Percentiles rank a stretch among this genome's conserved stretches.
These are phyloP conservation scores for Tanacetum coccineum DNA, from an alignment of 129 eudicot genomes.

Conservation along the genomic window DNA sequence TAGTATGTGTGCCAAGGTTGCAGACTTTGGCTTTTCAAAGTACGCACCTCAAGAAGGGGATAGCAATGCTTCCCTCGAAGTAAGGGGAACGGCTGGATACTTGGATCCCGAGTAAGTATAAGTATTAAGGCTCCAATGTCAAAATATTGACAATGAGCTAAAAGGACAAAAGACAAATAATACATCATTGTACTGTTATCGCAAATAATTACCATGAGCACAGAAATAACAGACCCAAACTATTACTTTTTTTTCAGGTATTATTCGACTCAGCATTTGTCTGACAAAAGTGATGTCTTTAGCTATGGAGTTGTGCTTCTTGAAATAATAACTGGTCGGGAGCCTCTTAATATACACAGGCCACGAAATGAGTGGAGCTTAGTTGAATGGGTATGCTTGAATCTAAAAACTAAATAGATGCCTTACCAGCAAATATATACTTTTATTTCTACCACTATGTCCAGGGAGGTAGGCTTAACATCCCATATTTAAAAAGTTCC, in stretches of 20 bases:
- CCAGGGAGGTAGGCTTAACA: no score
- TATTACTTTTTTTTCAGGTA: constrained; percentile 41
- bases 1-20: constrained; percentile 85
- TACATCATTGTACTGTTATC: no score
- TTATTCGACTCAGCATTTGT: constrained; percentile 75
- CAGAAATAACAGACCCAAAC: neutral
- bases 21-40: constrained; percentile 86
- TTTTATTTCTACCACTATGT: no score
- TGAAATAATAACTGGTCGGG: constrained; percentile 73
- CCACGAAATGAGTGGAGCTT: constrained; percentile 80
- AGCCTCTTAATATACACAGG: constrained; percentile 73
- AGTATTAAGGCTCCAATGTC: neutral
- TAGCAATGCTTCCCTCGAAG: constrained; percentile 75
- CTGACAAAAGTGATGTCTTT: constrained; percentile 86
- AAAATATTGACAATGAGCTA: neutral
- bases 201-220: no score
- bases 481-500: no score
- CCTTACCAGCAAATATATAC: no score
- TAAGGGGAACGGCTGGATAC: constrained; percentile 92
- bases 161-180: neutral
- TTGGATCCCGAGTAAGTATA: constrained; percentile 84
- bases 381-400: constrained; percentile 72
- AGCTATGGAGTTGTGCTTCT: constrained; percentile 85
- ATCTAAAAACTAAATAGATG: neutral
- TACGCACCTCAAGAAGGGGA: constrained; percentile 95